Percentiles rank a stretch among this genome's conserved stretches.
These are phyloP conservation scores for Aspergillus cavernicola DNA, from an alignment of 495 filamentous ascomycete genomes.

Conservation along the genomic window DNA sequence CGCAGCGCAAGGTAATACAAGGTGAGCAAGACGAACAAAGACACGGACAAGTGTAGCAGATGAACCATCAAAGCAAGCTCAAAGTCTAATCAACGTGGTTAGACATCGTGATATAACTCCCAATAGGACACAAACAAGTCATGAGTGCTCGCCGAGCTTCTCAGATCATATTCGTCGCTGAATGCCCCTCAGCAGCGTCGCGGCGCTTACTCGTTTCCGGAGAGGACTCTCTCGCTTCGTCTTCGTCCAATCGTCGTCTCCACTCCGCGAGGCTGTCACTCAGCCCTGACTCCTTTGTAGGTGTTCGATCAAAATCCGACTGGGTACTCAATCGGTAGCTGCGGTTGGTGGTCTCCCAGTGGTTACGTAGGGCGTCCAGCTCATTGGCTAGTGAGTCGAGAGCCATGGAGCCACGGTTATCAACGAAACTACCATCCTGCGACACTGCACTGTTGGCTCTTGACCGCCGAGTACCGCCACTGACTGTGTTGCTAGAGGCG, in stretches of 20 bases:
- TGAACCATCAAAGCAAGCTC: not conserved
- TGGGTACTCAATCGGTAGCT: slow-evolving; percentile 81
- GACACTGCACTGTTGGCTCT: slow-evolving; percentile 43
- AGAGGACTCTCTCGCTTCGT: slow-evolving; percentile 40
- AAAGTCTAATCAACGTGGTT: slow-evolving; percentile 9
- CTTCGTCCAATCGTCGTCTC: slow-evolving; percentile 67
- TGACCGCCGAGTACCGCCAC: slow-evolving; percentile 28
- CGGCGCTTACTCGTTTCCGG: slow-evolving; percentile 28
- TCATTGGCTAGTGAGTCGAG: slow-evolving; percentile 89
- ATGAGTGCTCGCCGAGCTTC: slow-evolving; percentile 9
- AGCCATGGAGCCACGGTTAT: slow-evolving; percentile 75
- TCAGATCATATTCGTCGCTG: slow-evolving; percentile 39
- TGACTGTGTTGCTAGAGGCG: slow-evolving; percentile 41
- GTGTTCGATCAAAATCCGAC: slow-evolving; percentile 77
- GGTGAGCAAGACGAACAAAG: slow-evolving; percentile 6
- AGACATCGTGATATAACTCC: slow-evolving; percentile 12
- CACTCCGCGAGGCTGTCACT: slow-evolving; percentile 71
- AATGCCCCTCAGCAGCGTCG: slow-evolving; percentile 18
- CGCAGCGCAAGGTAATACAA: slow-evolving; percentile 5
- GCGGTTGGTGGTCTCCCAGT: slow-evolving; percentile 95
- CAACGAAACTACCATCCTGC: slow-evolving; percentile 60
- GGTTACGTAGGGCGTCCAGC: slow-evolving; percentile 78
- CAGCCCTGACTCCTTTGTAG: slow-evolving; percentile 53
- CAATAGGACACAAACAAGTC: slow-evolving; percentile 17
- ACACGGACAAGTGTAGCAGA: slow-evolving; percentile 2